Base-by-base conservation (phyloP, 2,329 filamentous ascomycete genomes). In the Fusarium chaquense region DNA sequence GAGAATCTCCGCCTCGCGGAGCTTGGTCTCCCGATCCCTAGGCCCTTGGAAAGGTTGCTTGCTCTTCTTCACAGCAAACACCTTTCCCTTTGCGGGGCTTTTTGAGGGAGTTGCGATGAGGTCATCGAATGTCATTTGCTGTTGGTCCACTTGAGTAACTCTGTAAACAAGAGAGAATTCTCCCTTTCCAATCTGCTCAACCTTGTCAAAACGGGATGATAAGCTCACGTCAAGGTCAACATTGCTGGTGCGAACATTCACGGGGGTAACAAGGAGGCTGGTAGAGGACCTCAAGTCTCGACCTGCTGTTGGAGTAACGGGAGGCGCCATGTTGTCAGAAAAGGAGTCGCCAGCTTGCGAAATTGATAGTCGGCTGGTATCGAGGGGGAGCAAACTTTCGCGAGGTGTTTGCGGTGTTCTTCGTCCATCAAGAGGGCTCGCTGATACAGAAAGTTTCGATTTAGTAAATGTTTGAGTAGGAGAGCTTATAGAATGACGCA, bases 1-100 rank as follows among this genome's bases (percentile, higher is more conserved):
- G 47, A 99, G 84, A 22, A 94, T 89, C 20, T 89, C 84, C 5
- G 97, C 95, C 80, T 99, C 96, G 44, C 92, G 89, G 73, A 97
- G 85, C 80, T 96, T 96, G 62, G 89, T 84, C 72, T 93, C 87
- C n/a, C 94, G 91, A 78, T 98, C 94, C 76, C 88, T 91, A 50
- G 86, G 83, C 22, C 96, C 94, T 56, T 89, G 85, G 75, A 93
- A 94, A 10, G 93, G 90, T 63, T 93, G 87, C 75, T 92, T 92
- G 64, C 93, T 90, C 82, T 97, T 98, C 84, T 99, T 99, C 57
- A 99, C 94, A 4, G 95, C 95, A 83, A 91, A 98, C 0, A 97
- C 89, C 56, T 86, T 84, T 35, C 86, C 84, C 33, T 86, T 83
- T 24, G 85, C 75, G 10, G 86, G 82, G 41, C 83, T 85, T 13